Evolutionary conservation across 23 red algal genomes (phyloP).

Genomic region (Rhodosorus marinus): DNA sequence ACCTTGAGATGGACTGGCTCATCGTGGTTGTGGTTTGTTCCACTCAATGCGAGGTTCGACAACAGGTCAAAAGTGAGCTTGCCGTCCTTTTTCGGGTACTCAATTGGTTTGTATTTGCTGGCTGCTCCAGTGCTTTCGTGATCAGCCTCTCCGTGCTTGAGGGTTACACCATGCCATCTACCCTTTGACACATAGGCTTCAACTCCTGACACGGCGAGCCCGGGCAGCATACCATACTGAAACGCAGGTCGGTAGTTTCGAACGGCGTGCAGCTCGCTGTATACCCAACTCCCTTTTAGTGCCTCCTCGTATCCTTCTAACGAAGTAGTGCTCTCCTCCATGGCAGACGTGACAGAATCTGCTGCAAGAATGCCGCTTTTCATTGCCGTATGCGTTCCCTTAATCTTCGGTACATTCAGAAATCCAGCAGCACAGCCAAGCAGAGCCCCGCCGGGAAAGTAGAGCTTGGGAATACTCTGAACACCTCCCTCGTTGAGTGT

Average conservation of each 20-base stretch:
- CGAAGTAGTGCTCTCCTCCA: constrained; percentile 8
- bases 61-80: constrained; percentile 73
- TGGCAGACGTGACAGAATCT: constrained; percentile 37
- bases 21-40: constrained; percentile 95
- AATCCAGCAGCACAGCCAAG: constrained; percentile 92
- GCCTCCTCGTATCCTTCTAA: constrained; percentile 28
- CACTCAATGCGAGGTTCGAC: constrained; percentile 53
- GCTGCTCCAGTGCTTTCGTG: constrained; percentile 36
- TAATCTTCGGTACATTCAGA: constrained; percentile 98
- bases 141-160: constrained; percentile 31
- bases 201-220: constrained; percentile 53
- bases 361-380: constrained; percentile 95
- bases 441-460: constrained; percentile 81
- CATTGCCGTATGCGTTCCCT: constrained; percentile 95
- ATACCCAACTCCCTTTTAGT: constrained; percentile 49
- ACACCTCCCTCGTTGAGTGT: constrained; percentile 75
- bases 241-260: constrained; percentile 88
- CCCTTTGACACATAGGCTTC: constrained; percentile 84
- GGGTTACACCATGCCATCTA: constrained; percentile 61
- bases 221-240: constrained; percentile 36
- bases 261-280: constrained; percentile 50
- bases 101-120: constrained; percentile 1
- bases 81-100: constrained; percentile 66
- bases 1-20: constrained; percentile 66
- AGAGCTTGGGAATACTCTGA: constrained; percentile 58